phyloP scores from a whole-genome alignment of 2,329 filamentous ascomycete genomes.

The Talaromyces sp. region DNA sequence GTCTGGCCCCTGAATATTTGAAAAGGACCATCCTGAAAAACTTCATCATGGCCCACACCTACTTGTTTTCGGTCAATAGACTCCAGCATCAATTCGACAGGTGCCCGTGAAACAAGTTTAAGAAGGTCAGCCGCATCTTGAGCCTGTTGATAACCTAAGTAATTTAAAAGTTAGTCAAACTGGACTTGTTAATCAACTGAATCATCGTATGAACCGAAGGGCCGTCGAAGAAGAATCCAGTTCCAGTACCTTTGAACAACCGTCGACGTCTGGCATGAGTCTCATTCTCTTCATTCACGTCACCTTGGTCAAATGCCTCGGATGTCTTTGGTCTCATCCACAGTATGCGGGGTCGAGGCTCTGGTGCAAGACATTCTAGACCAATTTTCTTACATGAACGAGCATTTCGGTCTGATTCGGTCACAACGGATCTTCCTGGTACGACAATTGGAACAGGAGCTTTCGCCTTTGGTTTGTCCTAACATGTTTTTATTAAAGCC shows the following conservation, averaged over 20 bases:
- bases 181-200: no score
- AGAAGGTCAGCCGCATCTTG: neutral
- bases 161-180: neutral
- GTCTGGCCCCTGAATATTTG: neutral
- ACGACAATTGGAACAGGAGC: neutral
- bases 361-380: neutral
- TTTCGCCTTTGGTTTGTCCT: neutral
- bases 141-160: neutral
- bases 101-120: neutral
- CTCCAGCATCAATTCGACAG: neutral
- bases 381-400: neutral
- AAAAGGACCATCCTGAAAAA: neutral
- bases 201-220: no score
- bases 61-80: neutral
- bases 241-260: neutral
- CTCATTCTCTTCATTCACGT: neutral
- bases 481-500: neutral
- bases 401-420: neutral
- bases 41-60: neutral
- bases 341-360: neutral
- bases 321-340: neutral
- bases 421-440: neutral
- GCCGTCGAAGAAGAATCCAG: no score
- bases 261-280: neutral
- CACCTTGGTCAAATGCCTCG: neutral